These are phyloP conservation scores for Penicillium brasilianum DNA, from an alignment of 2,329 filamentous ascomycete species.

Conservation along the genomic window DNA sequence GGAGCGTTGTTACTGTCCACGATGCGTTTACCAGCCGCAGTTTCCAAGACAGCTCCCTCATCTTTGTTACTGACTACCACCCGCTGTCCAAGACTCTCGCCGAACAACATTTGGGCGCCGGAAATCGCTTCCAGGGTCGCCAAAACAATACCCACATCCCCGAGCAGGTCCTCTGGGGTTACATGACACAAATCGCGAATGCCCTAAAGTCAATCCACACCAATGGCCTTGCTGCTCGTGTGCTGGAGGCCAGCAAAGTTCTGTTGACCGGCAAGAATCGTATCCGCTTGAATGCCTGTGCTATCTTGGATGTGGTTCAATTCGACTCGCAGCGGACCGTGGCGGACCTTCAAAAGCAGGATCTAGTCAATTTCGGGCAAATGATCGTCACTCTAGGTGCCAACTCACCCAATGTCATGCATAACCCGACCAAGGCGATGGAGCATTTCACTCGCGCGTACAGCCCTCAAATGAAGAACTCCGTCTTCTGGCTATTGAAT, in stretches of 20 bases:
- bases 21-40: conserved; percentile 92
- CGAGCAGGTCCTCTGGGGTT: conserved; percentile 85
- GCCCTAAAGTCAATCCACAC: conserved; percentile 85
- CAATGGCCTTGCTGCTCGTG: conserved; percentile 78
- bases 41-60: conserved; percentile 92
- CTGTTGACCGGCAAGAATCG: conserved; percentile 89
- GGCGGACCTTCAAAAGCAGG: conserved; percentile 82
- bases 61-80: conserved; percentile 93
- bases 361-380: conserved; percentile 82
- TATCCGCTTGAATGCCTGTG: conserved; percentile 84
- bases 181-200: conserved; percentile 88
- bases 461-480: conserved; percentile 76
- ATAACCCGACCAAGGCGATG: conserved; percentile 71
- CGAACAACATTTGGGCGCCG: conserved; percentile 68
- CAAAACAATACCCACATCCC: conserved; percentile 57
- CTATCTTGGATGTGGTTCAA: conserved; percentile 86
- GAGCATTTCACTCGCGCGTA: conserved; percentile 79
- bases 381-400: conserved; percentile 82
- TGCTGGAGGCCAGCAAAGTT: conserved; percentile 86
- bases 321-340: conserved; percentile 73
- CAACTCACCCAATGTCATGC: conserved; percentile 62
- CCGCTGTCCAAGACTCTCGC: conserved; percentile 87
- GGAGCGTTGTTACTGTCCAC: conserved; percentile 81
- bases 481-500: conserved; percentile 79
- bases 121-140: conserved; percentile 50